phyloP scores from a whole-genome alignment of 2,329 filamentous ascomycete genomes.

The Neocatenulostroma microsporum region DNA sequence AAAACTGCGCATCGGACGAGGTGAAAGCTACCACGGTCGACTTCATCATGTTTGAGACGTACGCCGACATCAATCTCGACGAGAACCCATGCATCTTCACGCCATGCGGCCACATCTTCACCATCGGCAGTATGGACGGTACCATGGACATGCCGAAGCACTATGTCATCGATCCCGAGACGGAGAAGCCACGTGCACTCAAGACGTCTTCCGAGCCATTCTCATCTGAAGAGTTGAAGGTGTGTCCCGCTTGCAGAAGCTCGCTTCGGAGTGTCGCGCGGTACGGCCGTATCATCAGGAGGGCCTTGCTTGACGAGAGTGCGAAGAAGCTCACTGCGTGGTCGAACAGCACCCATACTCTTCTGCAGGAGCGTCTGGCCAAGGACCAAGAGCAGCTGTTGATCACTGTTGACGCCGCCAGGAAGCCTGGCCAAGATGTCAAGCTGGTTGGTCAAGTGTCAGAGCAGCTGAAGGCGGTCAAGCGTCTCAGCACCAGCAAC shows the following conservation, averaged over 20 bases:
- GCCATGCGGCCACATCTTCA: slow-evolving; percentile 57
- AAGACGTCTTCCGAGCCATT: slow-evolving; percentile 41
- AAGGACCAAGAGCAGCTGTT: not conserved
- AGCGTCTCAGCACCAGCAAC: slow-evolving; percentile 1
- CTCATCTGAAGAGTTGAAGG: slow-evolving; percentile 41
- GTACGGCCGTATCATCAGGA: slow-evolving; percentile 55
- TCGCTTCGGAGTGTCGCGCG: slow-evolving; percentile 51
- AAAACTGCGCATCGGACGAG: slow-evolving; percentile 43
- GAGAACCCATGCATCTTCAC: slow-evolving; percentile 56
- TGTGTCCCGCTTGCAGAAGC: slow-evolving; percentile 54
- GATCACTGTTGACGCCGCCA: not conserved
- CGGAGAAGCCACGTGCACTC: slow-evolving; percentile 20
- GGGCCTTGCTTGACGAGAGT: slow-evolving; percentile 54
- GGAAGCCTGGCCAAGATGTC: slow-evolving; percentile 1
- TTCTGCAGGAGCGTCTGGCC: slow-evolving; percentile 21
- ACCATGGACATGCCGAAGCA: slow-evolving; percentile 48
- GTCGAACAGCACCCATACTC: slow-evolving; percentile 23
- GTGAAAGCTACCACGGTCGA: slow-evolving; percentile 48
- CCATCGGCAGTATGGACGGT: slow-evolving; percentile 53
- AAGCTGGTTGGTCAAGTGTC: not conserved
- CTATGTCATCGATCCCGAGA: slow-evolving; percentile 38
- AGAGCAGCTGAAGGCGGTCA: slow-evolving; percentile 5
- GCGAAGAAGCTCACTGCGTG: slow-evolving; percentile 58
- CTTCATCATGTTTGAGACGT: slow-evolving; percentile 48
- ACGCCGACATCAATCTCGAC: slow-evolving; percentile 51